Evolutionary conservation across 352 stramenopile genomes (phyloP).

Genomic region (Phytopythium oedochilum): DNA sequence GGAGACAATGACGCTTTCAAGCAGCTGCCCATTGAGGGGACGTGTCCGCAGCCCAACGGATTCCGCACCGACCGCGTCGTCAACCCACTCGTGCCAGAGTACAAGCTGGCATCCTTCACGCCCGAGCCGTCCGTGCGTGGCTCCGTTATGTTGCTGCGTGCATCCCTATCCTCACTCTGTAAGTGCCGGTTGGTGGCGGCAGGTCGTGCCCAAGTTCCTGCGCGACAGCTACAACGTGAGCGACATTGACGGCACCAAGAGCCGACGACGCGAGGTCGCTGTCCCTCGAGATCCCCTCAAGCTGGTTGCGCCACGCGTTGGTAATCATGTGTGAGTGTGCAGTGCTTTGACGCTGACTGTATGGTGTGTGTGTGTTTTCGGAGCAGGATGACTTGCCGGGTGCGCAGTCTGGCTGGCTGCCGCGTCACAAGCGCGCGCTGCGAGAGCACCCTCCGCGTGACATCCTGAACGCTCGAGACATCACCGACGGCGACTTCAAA

Average conservation of each 20-base stretch:
- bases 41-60: conserved; percentile 33
- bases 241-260: conserved; percentile 65
- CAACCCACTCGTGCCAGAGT: conserved; percentile 58
- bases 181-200: background rate
- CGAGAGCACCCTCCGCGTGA: conserved; percentile 57
- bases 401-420: conserved; percentile 48
- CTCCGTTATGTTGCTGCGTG: background rate
- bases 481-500: conserved; percentile 67
- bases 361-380: background rate
- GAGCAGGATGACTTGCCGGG: conserved; percentile 57
- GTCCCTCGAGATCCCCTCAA: conserved; percentile 45
- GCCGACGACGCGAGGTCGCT: conserved; percentile 30
- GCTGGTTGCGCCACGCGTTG: conserved; percentile 16
- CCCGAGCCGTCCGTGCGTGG: conserved; percentile 26
- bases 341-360: background rate
- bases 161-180: background rate
- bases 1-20: conserved; percentile 58
- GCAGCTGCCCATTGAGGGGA: conserved; percentile 65
- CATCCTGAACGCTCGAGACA: conserved; percentile 58
- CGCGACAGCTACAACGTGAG: conserved; percentile 71
- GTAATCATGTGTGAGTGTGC: background rate
- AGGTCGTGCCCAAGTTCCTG: conserved; percentile 55
- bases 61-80: conserved; percentile 65
- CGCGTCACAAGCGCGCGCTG: conserved; percentile 39
- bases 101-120: conserved; percentile 52